These are phyloP conservation scores for Schwanniomyces vanrijiae DNA, from an alignment of 805 yeast species.

Conservation along the genomic window DNA sequence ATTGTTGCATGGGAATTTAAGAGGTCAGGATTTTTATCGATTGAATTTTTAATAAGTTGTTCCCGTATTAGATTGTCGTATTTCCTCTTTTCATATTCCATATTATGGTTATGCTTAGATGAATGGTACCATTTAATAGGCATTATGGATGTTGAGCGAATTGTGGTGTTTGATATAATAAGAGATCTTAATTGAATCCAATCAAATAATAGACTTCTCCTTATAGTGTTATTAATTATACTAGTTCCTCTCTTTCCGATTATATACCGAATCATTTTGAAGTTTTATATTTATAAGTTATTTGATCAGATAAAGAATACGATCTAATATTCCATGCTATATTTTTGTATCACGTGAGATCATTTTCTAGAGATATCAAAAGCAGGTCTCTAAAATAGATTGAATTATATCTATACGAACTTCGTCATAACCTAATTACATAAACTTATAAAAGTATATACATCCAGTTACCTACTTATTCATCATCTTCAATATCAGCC, in stretches of 20 bases:
- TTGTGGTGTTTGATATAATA: neutral
- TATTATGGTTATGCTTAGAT: neutral
- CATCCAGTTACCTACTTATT: neutral
- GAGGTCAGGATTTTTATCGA: slow-evolving; percentile 10
- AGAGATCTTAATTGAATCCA: neutral
- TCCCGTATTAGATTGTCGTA: slow-evolving; percentile 12
- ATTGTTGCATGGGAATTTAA: slow-evolving; percentile 1
- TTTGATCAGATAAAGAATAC: neutral
- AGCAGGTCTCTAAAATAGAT: neutral
- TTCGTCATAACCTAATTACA: neutral
- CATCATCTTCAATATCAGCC: slow-evolving; percentile 33
- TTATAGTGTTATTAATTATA: neutral
- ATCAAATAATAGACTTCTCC: neutral
- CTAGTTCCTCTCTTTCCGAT: neutral
- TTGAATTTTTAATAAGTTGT: slow-evolving; percentile 9
- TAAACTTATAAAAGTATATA: neutral
- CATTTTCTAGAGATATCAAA: neutral
- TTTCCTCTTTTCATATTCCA: slow-evolving; percentile 12
- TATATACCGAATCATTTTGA: neutral
- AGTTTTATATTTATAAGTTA: neutral
- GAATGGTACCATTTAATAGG: slow-evolving; percentile 1
- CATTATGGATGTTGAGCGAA: neutral
- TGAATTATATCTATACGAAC: neutral
- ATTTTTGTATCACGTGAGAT: neutral
- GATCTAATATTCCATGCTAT: neutral